Conservation (phyloP, 2,329 filamentous ascomycete species). For the Neofusicoccum kwambonambiense region DNA sequence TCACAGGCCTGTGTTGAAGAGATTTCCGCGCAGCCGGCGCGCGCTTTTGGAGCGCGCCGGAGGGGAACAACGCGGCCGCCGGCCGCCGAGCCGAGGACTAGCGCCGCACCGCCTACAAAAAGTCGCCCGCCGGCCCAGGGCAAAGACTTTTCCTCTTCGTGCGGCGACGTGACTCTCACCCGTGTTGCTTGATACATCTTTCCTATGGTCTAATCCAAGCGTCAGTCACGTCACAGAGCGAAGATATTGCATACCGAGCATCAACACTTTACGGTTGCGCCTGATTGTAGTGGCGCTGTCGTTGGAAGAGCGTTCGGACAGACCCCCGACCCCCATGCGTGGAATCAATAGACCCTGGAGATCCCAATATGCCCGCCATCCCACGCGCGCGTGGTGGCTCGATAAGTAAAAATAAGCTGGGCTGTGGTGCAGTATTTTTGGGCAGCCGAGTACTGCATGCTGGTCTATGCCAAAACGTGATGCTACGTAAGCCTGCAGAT, state of each 20-base stretch:
- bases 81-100: not conserved
- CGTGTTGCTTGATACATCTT: constrained; percentile 73
- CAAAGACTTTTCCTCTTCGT: constrained; percentile 63
- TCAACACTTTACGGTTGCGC: constrained; percentile 40
- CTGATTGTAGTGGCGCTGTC: constrained; percentile 33
- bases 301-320: constrained; percentile 56
- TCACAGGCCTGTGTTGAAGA: constrained; percentile 36
- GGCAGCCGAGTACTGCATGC: constrained; percentile 2
- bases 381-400: not conserved
- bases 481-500: constrained; percentile 16
- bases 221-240: constrained; percentile 75
- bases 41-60: constrained; percentile 11
- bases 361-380: constrained; percentile 12
- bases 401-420: not conserved
- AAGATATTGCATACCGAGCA: constrained; percentile 68
- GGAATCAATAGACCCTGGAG: constrained; percentile 13
- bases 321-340: constrained; percentile 17
- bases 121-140: not conserved
- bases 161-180: constrained; percentile 70
- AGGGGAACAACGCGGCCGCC: not conserved
- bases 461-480: constrained; percentile 10
- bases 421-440: constrained; percentile 2
- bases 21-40: constrained; percentile 15
- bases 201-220: constrained; percentile 49
- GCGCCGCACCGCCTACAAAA: constrained; percentile 2